Evolutionary conservation across 306 rosid genomes (phyloP).

Genomic region (Rosa chinensis): DNA sequence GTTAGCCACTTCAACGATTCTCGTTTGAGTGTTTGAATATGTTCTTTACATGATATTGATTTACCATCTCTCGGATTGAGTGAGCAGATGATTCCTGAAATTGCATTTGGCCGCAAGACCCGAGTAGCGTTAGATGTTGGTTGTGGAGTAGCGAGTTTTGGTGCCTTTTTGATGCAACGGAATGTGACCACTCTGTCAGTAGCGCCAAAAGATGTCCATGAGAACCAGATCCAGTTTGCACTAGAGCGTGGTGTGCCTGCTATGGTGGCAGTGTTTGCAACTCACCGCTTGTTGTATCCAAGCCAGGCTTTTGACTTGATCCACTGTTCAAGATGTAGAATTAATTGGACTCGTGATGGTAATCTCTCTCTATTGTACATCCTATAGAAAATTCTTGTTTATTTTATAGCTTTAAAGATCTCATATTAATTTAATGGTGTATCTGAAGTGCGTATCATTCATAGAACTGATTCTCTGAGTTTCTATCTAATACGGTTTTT

Average conservation of each 20-base stretch:
- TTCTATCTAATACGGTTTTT: neutral
- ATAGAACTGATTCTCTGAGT: conserved; percentile 5
- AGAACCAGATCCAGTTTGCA: conserved; percentile 92
- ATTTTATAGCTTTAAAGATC: neutral
- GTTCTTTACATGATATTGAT: conserved; percentile 13
- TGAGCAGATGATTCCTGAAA: conserved; percentile 79
- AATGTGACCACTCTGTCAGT: conserved; percentile 73
- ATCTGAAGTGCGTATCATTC: conserved; percentile 3
- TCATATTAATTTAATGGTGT: neutral
- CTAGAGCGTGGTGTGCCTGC: conserved; percentile 97
- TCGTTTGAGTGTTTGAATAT: neutral
- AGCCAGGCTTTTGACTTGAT: conserved; percentile 95
- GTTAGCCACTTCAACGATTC: conserved; percentile 36
- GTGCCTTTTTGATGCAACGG: conserved; percentile 74
- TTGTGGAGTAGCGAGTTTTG: conserved; percentile 90
- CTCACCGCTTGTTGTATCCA: conserved; percentile 66
- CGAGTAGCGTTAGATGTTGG: conserved; percentile 81
- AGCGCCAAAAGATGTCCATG: conserved; percentile 82
- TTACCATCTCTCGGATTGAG: conserved; percentile 16
- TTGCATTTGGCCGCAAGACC: conserved; percentile 64
- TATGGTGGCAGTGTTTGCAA: conserved; percentile 67
- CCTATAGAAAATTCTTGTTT: neutral
- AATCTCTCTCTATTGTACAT: conserved; percentile 15
- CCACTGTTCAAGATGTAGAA: conserved; percentile 86
- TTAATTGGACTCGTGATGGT: conserved; percentile 93